Evolutionary conservation across 139 green algal species (phyloP).

Genomic region (Chlorella sorokiniana): DNA sequence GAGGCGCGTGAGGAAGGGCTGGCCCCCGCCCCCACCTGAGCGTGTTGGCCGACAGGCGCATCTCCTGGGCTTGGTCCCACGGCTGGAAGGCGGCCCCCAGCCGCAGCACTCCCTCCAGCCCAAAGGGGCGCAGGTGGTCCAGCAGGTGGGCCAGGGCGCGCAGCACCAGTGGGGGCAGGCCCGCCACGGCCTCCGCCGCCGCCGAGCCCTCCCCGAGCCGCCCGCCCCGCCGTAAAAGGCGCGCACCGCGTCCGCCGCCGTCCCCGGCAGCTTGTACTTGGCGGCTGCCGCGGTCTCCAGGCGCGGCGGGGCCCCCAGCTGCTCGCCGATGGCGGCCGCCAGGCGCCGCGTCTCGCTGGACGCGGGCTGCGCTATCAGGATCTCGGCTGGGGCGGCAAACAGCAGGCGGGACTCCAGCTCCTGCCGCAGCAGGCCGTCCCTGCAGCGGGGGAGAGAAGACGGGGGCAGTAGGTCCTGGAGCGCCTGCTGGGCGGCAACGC

Average conservation of each 20-base stretch:
- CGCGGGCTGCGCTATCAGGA: slow-evolving; percentile 63
- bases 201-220: no score
- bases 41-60: slow-evolving; percentile 31
- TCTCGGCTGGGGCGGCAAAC: slow-evolving; percentile 66
- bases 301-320: neutral
- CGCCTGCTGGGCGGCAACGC: no score
- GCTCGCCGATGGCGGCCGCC: slow-evolving; percentile 36
- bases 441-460: slow-evolving; percentile 1
- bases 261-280: neutral
- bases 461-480: neutral
- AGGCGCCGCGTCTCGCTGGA: slow-evolving; percentile 54
- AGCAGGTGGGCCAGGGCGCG: slow-evolving; percentile 62
- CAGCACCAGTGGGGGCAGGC: slow-evolving; percentile 62
- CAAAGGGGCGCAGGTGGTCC: slow-evolving; percentile 72
- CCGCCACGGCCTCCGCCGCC: neutral
- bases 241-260: slow-evolving; percentile 18
- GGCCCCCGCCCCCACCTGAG: slow-evolving; percentile 1
- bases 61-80: neutral
- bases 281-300: neutral
- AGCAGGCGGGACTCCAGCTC: slow-evolving; percentile 77
- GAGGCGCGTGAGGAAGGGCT: neutral
- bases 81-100: slow-evolving; percentile 32
- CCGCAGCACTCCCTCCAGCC: slow-evolving; percentile 67
- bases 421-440: slow-evolving; percentile 48
- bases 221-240: slow-evolving; percentile 38